Base-by-base conservation (phyloP, 352 stramenopile species). In the Globisporangium emineosum region DNA sequence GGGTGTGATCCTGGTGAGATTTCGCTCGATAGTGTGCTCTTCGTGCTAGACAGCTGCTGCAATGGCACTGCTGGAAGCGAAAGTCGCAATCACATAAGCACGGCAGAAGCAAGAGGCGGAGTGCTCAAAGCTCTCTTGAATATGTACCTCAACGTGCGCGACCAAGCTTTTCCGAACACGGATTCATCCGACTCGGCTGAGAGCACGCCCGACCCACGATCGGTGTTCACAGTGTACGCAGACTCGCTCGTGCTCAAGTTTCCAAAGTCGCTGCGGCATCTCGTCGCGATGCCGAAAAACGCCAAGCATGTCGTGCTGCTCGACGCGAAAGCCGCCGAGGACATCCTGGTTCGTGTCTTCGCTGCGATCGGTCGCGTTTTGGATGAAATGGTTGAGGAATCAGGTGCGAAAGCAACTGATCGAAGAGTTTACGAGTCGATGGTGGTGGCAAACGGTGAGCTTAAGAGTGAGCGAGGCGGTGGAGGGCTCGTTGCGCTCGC, bases 211-310 rank as follows among this genome's bases (percentile, higher is more conserved):
- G n/a, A 33, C 13, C 10, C 50, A 15, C 64, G 33, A 2, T 51
- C 75, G 17, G 64, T 73, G 12, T 84, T 88, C 51, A 83, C 78
- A 1, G 63, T 82, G 8, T 88, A 84, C 49, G 52, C 70, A n/a
- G 76, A 83, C 57, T 72, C 76, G 10, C 76, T 88, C 45, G 65
- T 63, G 15, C 15, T 63, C 9, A 88, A 82, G 57, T 79, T 83
- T 47, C 78, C 78, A 30, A 52, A 40, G 32, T 65, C 59, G 5
- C 62, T 76, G 5, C 76, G 76, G 5, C 70, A 79, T 66, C 61
- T 88, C 12, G 62, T 78, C 21, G 40, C 32, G 5, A 56, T 50
- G 3, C 43, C 52, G 12, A 77, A 70, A 62, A 60, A n/a, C 23
- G 58, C 59, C 9, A 81, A 72, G 47, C 13, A 64, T 17, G 55